Evolutionary conservation across 176 grass and related monocot genomes (phyloP).

Genomic region (Triticum dicoccoides): DNA sequence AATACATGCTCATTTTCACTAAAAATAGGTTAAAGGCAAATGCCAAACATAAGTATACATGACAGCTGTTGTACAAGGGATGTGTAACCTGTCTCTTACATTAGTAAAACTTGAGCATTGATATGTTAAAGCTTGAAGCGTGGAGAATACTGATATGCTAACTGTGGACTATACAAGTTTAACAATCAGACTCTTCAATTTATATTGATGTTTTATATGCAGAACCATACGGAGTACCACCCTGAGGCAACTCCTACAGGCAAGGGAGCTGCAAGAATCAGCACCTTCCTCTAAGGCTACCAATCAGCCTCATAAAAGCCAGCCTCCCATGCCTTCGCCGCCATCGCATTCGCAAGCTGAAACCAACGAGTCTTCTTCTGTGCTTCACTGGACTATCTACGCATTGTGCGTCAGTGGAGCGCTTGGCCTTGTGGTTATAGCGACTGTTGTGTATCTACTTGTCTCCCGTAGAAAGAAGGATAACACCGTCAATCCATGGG

Average conservation of each 20-base stretch:
- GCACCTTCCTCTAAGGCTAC: background rate
- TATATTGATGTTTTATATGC: background rate
- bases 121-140: background rate
- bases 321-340: background rate
- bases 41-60: background rate
- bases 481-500: constrained; percentile 55
- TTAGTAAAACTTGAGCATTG: background rate
- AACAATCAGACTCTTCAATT: background rate
- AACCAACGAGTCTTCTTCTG: background rate
- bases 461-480: constrained; percentile 46
- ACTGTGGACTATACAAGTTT: background rate
- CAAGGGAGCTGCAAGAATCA: background rate
- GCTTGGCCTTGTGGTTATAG: constrained; percentile 33
- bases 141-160: background rate
- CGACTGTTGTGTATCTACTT: constrained; percentile 30
- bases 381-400: constrained; percentile 23
- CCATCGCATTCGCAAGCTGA: background rate
- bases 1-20: background rate
- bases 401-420: constrained; percentile 28
- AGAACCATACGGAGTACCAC: constrained; percentile 3
- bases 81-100: background rate
- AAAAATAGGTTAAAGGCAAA: background rate
- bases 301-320: background rate
- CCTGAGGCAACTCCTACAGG: constrained; percentile 19
- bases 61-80: background rate